phyloP scores from a whole-genome alignment of 208 protist genomes.

The Leishmania guyanensis region DNA sequence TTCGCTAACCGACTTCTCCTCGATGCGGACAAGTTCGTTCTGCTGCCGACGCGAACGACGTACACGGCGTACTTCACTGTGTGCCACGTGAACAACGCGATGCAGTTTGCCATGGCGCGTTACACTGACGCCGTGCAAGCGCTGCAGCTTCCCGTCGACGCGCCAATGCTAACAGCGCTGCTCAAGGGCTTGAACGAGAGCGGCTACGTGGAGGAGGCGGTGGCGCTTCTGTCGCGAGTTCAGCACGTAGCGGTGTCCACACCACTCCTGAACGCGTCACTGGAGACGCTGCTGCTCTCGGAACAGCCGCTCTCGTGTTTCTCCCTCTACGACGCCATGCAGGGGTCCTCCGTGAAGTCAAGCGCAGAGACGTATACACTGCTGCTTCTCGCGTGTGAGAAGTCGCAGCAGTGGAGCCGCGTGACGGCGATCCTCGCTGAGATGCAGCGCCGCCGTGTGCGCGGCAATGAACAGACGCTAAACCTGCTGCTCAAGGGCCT shows the following conservation, averaged over 20 bases:
- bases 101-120: slow-evolving; percentile 74
- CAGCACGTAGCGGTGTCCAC: slow-evolving; percentile 73
- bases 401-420: slow-evolving; percentile 66
- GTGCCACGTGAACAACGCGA: slow-evolving; percentile 69
- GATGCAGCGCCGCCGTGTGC: slow-evolving; percentile 77
- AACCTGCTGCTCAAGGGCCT: slow-evolving; percentile 88
- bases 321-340: slow-evolving; percentile 60
- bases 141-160: slow-evolving; percentile 71
- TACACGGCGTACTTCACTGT: slow-evolving; percentile 84
- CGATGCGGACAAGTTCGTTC: slow-evolving; percentile 77
- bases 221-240: slow-evolving; percentile 65
- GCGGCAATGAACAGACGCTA: slow-evolving; percentile 70
- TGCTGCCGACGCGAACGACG: slow-evolving; percentile 81
- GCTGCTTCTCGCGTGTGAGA: slow-evolving; percentile 79
- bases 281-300: slow-evolving; percentile 83
- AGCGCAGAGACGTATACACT: slow-evolving; percentile 83
- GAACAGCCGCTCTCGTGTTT: slow-evolving; percentile 73
- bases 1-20: slow-evolving; percentile 75
- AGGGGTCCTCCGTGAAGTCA: slow-evolving; percentile 26
- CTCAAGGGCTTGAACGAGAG: slow-evolving; percentile 76
- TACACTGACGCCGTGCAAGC: slow-evolving; percentile 64
- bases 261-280: slow-evolving; percentile 74
- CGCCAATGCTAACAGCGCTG: slow-evolving; percentile 73
- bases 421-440: slow-evolving; percentile 67
- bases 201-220: slow-evolving; percentile 81